phyloP scores from a whole-genome alignment of 495 filamentous ascomycete species.

The Jackrogersella minutella region DNA sequence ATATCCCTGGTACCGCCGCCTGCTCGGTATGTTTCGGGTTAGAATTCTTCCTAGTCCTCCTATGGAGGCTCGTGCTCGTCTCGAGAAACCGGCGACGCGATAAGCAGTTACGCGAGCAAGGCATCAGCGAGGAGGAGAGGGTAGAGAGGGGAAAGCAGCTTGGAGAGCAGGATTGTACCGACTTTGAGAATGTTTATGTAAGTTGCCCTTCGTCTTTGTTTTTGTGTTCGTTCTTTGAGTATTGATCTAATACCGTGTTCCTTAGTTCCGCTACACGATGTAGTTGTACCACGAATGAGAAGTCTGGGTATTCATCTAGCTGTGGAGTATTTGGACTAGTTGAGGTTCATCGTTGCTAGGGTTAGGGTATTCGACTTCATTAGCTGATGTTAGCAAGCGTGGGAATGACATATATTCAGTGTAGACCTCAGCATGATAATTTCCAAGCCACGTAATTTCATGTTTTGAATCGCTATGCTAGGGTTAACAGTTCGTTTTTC shows the following conservation, averaged over 20 bases:
- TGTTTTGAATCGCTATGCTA: too few relatives aligned
- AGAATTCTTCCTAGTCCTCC: constrained; percentile 38
- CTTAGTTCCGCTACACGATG: constrained; percentile 35
- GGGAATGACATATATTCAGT: too few relatives aligned
- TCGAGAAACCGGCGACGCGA: constrained; percentile 41
- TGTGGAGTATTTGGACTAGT: not conserved
- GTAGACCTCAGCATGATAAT: too few relatives aligned
- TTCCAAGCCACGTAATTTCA: too few relatives aligned
- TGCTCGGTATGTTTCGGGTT: constrained; percentile 42
- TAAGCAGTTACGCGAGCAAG: constrained; percentile 34
- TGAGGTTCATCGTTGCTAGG: not conserved
- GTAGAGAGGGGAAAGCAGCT: constrained; percentile 41
- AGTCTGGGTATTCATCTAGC: not conserved
- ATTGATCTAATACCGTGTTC: not conserved
- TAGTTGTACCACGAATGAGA: not conserved
- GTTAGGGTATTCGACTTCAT: too few relatives aligned
- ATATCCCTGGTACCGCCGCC: constrained; percentile 41
- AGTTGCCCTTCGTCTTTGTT: constrained; percentile 1
- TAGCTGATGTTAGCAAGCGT: too few relatives aligned
- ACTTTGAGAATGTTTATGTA: constrained; percentile 45
- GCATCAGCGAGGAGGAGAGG: constrained; percentile 42
- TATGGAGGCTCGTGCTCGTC: constrained; percentile 41
- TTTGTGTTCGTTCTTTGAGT: not conserved
- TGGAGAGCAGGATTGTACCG: constrained; percentile 45
- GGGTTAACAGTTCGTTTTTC: too few relatives aligned